Evolutionary conservation across 2,329 filamentous ascomycete genomes (phyloP), one percentile per base, ranked within the genome.

Genomic region (Knufia petricola): DNA sequence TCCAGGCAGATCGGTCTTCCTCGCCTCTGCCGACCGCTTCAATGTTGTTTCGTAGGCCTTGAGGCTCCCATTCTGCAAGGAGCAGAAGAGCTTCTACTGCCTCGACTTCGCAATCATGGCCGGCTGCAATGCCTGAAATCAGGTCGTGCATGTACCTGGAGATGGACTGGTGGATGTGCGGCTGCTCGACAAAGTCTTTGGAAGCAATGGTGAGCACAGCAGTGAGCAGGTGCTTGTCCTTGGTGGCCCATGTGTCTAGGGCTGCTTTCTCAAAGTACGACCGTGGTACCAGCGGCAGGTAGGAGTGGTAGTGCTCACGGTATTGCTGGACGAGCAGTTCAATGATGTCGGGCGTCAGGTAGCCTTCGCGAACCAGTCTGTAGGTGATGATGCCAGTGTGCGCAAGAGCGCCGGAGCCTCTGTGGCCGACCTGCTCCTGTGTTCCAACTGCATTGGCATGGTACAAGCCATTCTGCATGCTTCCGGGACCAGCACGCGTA

Each of bases 1-100:
- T 86, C 83, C 83, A 87, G 0, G 82, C 81, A 24, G 83, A 81
- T 38, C 83, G 75, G 57, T 87, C 82, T 60, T 86, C 83, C 61
- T 86, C 82, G 7, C 83, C 83, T 48, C 82, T 74, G 0, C 82
- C 83, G 17, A 86, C 79, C 21, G 76, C 72, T 26, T 78, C 78
- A 24, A 78, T 76, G 28, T 75, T 69, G 2, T 74, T 74, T 4
- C 79, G 69, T 1, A 80, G 73, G 0, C 79, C 78, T 52, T 84
- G 82, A 0, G 81, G 81, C 4, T 81, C 81, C 83, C 83, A 87
- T 59, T 87, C 82, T 0, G 83, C 82, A 1, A 87, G 73, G 1
- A 87, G 68, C 0, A 86, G 67, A 1, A 87, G 65, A 1, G 81
- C 81, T 59, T 87, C 82, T 0, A 86, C 82, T 1, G 82, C 80